phyloP scores from a whole-genome alignment of 148 eudicot genomes.

The Spergularia bocconei region DNA sequence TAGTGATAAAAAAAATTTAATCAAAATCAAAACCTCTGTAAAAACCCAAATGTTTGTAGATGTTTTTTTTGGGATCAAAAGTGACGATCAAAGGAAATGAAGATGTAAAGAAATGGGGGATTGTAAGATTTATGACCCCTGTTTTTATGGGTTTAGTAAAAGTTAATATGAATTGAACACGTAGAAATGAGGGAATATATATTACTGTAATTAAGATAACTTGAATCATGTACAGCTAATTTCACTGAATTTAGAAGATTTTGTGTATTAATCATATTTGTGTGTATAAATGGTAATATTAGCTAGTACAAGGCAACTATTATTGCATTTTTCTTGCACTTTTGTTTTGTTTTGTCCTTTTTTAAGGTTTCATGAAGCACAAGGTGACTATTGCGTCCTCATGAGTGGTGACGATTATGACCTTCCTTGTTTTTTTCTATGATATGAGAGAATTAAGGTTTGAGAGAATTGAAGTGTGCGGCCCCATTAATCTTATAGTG shows the following conservation, averaged over 20 bases:
- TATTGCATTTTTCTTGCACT: no score
- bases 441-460: no score
- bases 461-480: no score
- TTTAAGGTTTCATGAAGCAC: no score
- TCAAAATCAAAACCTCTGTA: neutral
- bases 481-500: no score
- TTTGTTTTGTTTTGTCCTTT: no score
- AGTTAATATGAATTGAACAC: neutral
- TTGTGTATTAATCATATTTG: slow-evolving; percentile 7
- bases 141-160: neutral
- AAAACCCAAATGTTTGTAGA: neutral
- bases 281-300: slow-evolving; percentile 1
- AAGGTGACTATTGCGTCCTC: no score
- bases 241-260: neutral
- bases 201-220: neutral
- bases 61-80: neutral
- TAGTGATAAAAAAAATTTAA: neutral
- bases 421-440: no score
- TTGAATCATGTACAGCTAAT: slow-evolving; percentile 9
- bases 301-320: no score
- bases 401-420: no score
- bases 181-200: neutral
- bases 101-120: neutral
- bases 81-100: neutral
- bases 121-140: slow-evolving; percentile 17